Evolutionary conservation across 176 grass and related monocot genomes (phyloP).

Genomic region (Echinochloa phyllopogon): DNA sequence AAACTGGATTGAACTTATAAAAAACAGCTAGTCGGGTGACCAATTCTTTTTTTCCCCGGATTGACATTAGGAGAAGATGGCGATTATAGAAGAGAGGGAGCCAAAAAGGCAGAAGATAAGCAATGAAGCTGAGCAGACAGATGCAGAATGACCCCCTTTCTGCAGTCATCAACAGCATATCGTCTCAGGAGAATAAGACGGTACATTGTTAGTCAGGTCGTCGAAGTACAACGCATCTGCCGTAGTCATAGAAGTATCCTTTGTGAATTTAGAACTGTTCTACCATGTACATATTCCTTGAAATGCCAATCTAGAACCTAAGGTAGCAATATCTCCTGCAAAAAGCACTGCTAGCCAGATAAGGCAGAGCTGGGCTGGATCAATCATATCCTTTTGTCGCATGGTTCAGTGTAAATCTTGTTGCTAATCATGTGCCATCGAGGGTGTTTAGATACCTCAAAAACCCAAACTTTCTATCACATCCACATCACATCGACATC

Average conservation of each 20-base stretch:
- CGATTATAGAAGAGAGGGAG: neutral
- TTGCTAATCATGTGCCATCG: too few relatives aligned
- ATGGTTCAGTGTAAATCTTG: neutral
- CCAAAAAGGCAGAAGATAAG: neutral
- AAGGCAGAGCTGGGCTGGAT: neutral
- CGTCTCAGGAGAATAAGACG: neutral
- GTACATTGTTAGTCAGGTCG: neutral
- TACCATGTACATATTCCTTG: neutral
- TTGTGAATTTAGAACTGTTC: neutral
- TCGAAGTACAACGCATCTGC: neutral
- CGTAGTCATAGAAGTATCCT: neutral
- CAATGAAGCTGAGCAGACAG: neutral
- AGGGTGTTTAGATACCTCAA: too few relatives aligned
- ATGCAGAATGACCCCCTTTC: neutral
- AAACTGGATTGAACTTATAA: too few relatives aligned
- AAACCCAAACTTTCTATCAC: too few relatives aligned
- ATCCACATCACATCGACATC: too few relatives aligned
- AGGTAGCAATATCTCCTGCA: neutral
- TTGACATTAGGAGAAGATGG: too few relatives aligned
- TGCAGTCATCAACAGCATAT: neutral
- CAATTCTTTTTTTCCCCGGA: too few relatives aligned
- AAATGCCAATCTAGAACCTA: neutral
- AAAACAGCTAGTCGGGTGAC: too few relatives aligned
- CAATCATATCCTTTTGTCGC: neutral
- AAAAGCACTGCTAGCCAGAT: neutral